Conservation (phyloP, 2,329 filamentous ascomycete genomes). For the Seiridium cupressi region DNA sequence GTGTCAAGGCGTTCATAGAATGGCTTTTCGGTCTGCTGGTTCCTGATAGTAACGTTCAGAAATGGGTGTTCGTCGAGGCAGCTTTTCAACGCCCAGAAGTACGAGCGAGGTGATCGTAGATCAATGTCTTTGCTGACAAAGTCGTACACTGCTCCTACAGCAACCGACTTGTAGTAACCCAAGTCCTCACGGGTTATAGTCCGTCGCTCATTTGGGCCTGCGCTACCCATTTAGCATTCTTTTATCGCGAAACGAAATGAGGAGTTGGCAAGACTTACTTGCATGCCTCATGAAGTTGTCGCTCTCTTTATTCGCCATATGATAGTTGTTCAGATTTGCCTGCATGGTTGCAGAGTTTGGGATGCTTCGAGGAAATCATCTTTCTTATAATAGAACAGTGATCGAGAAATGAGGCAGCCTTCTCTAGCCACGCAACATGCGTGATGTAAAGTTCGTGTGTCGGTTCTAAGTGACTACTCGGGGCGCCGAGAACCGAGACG, state of each 20-base stretch:
- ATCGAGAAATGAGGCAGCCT: no score
- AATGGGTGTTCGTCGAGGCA: constrained; percentile 37
- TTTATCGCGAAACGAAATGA: neutral
- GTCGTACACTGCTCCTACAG: constrained; percentile 34
- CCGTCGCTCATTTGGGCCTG: constrained; percentile 30
- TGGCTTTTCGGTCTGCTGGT: constrained; percentile 33
- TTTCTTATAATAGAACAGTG: no score
- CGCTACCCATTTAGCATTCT: neutral
- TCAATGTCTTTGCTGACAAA: constrained; percentile 13
- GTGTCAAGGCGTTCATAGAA: constrained; percentile 25
- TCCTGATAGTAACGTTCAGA: constrained; percentile 32
- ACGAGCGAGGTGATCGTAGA: constrained; percentile 17
- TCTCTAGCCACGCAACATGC: no score
- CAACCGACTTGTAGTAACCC: constrained; percentile 36
- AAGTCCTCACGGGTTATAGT: constrained; percentile 38
- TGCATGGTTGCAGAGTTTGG: no score
- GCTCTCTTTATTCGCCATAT: neutral
- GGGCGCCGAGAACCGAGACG: no score
- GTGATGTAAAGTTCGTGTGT: no score
- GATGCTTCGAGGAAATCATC: no score
- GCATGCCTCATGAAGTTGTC: neutral
- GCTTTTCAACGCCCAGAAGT: constrained; percentile 28
- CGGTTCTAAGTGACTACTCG: no score
- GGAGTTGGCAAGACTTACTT: neutral
- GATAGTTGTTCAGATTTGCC: no score